Evolutionary conservation across 345 rosid species (phyloP).

Genomic region (Salix brachista): DNA sequence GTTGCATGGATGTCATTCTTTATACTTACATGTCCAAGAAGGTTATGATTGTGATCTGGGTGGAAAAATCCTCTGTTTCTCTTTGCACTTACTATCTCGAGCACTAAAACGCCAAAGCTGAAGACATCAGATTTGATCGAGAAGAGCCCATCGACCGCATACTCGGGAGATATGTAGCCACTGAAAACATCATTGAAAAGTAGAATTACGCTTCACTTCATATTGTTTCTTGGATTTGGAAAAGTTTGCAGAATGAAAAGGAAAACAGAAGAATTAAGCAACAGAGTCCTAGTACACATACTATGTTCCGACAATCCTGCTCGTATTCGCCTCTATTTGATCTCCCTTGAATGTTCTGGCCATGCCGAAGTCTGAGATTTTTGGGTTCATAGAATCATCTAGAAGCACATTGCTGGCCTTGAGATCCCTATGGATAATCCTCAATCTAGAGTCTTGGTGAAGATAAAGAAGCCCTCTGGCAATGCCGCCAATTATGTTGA

Average conservation of each 20-base stretch:
- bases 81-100: constrained; percentile 14
- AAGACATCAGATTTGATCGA: constrained; percentile 14
- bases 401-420: too few species aligned
- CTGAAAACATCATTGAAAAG: background rate
- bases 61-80: constrained; percentile 14
- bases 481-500: too few species aligned
- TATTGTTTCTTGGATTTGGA: background rate
- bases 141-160: constrained; percentile 16
- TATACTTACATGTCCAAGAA: constrained; percentile 18
- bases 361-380: too few species aligned
- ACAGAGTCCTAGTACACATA: too few species aligned
- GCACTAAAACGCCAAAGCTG: constrained; percentile 14
- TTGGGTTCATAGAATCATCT: too few species aligned
- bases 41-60: constrained; percentile 9
- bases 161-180: constrained; percentile 17
- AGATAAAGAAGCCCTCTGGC: too few species aligned
- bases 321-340: too few species aligned
- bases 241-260: background rate
- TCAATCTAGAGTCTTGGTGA: too few species aligned
- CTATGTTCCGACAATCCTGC: too few species aligned
- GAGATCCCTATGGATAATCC: too few species aligned
- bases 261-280: too few species aligned
- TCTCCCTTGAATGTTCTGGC: too few species aligned
- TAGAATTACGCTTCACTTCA: background rate
- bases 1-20: background rate